phyloP scores from a whole-genome alignment of 805 yeast species.

The Helenozyma rhizophorensis region DNA sequence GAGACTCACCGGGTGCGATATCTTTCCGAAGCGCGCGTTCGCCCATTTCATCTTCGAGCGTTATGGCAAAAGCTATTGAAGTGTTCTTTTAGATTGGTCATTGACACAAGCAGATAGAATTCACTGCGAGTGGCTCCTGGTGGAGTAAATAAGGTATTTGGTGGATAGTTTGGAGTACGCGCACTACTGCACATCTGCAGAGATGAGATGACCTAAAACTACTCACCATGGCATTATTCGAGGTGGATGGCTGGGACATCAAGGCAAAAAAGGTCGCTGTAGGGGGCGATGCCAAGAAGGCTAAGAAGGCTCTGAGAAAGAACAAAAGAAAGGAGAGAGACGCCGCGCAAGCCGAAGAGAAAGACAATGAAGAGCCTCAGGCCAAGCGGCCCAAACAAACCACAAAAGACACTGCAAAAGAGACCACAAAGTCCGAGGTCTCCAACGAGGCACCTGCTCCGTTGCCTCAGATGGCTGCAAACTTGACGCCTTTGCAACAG shows the following conservation, averaged over 20 bases:
- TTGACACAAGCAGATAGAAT: too few species aligned
- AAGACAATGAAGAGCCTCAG: too few species aligned
- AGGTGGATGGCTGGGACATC: constrained; percentile 81
- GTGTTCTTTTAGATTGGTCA: too few species aligned
- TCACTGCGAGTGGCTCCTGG: too few species aligned
- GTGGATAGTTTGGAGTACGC: too few species aligned
- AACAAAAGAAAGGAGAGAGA: constrained; percentile 1
- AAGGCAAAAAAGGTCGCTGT: constrained; percentile 48
- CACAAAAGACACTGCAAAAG: not conserved
- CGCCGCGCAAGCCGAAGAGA: not conserved
- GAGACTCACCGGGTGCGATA: constrained; percentile 32
- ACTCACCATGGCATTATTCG: constrained; percentile 59
- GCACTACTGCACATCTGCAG: too few species aligned
- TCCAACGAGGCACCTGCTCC: constrained; percentile 11
- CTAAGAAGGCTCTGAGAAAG: constrained; percentile 18
- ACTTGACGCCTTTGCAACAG: constrained; percentile 82
- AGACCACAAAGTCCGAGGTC: not conserved
- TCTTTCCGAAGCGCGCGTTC: constrained; percentile 18
- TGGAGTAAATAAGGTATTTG: too few species aligned
- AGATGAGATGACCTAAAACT: not conserved
- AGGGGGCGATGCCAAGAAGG: constrained; percentile 33
- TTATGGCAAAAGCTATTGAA: too few species aligned
- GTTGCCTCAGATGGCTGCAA: constrained; percentile 22
- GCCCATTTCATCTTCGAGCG: too few species aligned
- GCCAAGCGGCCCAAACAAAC: not conserved